Conservation (phyloP, 208 protist species). For the Phytomonas francai region DNA sequence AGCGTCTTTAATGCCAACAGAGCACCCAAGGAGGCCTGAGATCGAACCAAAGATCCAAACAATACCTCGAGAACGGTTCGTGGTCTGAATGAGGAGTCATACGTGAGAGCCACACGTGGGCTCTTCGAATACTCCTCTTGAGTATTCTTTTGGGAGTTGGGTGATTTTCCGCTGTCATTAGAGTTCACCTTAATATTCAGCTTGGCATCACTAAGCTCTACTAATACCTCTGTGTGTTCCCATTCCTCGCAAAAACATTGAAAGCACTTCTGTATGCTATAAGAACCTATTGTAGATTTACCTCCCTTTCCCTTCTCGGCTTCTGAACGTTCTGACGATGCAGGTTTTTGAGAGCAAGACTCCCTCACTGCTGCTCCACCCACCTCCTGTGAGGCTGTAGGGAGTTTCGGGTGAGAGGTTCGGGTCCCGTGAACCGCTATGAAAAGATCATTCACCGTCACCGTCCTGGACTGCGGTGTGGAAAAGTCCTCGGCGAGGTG, state of each 20-base stretch:
- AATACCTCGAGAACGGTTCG: not conserved
- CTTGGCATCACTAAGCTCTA: not conserved
- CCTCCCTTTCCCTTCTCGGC: not conserved
- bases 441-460: slow-evolving; percentile 10
- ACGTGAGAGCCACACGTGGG: not conserved
- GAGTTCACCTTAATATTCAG: not conserved
- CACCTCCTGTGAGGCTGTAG: slow-evolving; percentile 1
- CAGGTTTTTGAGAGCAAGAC: not conserved
- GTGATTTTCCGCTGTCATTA: not conserved
- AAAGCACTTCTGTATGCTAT: not conserved
- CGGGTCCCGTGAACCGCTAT: slow-evolving; percentile 13
- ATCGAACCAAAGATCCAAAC: not conserved
- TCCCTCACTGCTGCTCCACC: not conserved
- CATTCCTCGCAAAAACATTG: not conserved
- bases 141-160: not conserved
- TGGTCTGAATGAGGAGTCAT: not conserved
- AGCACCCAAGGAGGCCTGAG: slow-evolving; percentile 41
- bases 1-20: slow-evolving; percentile 30
- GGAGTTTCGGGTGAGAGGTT: not conserved
- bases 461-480: slow-evolving; percentile 11
- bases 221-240: not conserved
- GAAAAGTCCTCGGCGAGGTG: slow-evolving; percentile 22
- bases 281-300: not conserved
- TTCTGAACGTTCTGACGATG: not conserved
- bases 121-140: not conserved